Percentiles rank a stretch among this genome's conserved stretches.
Evolutionary conservation across 345 rosid genomes (phyloP).

Genomic region (Eucalyptus tenuipes): DNA sequence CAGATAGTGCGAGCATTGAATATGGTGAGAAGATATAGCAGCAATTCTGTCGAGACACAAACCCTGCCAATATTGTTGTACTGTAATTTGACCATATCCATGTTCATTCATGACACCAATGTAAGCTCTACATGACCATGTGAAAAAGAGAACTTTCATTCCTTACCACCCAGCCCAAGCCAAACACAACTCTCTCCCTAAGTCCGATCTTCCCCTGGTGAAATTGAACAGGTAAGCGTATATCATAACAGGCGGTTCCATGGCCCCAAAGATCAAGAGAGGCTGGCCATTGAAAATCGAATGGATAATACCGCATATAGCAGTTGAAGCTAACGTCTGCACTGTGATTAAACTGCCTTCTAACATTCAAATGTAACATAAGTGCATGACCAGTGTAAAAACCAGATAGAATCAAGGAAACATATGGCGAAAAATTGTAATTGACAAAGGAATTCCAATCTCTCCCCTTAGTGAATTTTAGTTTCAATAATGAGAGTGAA

Average conservation of each 20-base stretch:
- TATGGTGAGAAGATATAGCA: not conserved
- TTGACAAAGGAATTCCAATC: too few relatives aligned
- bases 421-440: not conserved
- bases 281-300: constrained; percentile 79
- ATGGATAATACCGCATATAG: constrained; percentile 62
- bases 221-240: constrained; percentile 64
- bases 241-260: constrained; percentile 77
- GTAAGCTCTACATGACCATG: too few relatives aligned
- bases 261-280: constrained; percentile 68
- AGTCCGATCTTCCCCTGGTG: constrained; percentile 31
- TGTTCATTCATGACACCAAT: too few relatives aligned
- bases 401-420: not conserved
- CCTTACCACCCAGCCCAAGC: constrained; percentile 81
- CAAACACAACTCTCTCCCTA: constrained; percentile 47
- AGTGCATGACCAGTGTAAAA: not conserved
- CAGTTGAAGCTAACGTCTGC: constrained; percentile 69
- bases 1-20: constrained; percentile 42
- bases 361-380: not conserved
- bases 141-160: not conserved
- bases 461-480: too few relatives aligned
- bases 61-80: too few relatives aligned
- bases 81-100: too few relatives aligned
- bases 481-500: not conserved
- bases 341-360: constrained; percentile 68
- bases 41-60: too few relatives aligned